These are phyloP conservation scores for Boletus vermiculosoides DNA, from an alignment of 768 basidiomycete species.

Conservation along the genomic window DNA sequence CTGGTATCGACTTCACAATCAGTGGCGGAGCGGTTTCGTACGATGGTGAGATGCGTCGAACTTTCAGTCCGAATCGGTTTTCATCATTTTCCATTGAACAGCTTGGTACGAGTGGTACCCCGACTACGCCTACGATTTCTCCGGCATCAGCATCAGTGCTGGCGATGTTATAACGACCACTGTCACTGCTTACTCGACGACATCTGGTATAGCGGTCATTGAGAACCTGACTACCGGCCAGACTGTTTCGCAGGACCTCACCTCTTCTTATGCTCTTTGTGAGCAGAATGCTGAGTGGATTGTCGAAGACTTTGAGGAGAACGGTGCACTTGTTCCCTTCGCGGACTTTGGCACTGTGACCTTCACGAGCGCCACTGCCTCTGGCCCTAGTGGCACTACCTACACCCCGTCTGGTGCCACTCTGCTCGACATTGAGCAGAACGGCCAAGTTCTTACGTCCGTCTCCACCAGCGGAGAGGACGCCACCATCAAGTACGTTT, in stretches of 20 bases:
- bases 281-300: conserved; percentile 23
- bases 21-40: neutral
- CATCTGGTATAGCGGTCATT: conserved; percentile 15
- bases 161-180: conserved; percentile 19
- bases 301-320: conserved; percentile 18
- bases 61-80: neutral
- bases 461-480: neutral
- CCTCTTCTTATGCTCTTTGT: conserved; percentile 18
- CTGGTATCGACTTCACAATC: conserved; percentile 17
- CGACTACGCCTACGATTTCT: conserved; percentile 13
- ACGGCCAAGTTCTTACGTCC: neutral
- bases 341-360: conserved; percentile 9
- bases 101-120: conserved; percentile 28
- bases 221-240: conserved; percentile 21
- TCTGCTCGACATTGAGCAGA: neutral
- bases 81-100: neutral
- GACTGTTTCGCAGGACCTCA: conserved; percentile 1
- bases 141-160: conserved; percentile 11
- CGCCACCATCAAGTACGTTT: neutral
- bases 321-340: conserved; percentile 4
- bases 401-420: neutral
- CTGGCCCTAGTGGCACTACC: neutral
- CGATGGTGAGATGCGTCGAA: conserved; percentile 6
- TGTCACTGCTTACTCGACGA: conserved; percentile 19
- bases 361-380: neutral